Evolutionary conservation across 106 monocot genomes (phyloP), one percentile per base, ranked within the genome.

Genomic region (Dioscorea dumetorum): DNA sequence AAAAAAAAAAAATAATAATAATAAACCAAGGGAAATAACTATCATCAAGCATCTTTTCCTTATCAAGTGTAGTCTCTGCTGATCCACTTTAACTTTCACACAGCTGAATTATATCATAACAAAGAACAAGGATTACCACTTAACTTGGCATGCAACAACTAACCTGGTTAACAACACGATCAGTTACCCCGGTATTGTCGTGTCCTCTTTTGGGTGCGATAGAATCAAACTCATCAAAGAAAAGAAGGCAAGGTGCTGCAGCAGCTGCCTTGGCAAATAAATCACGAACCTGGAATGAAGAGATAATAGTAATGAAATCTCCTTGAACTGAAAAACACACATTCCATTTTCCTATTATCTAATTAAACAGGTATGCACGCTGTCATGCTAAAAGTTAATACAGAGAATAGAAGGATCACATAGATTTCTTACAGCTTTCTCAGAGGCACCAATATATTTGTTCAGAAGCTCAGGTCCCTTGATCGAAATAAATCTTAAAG

Each of bases 121-220:
- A 41, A 41, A 41, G 6, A 5, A 28, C 41, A 41, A 10, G 41
- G 41, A 41, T n/a, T n/a, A n/a, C n/a, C n/a, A n/a, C n/a, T n/a
- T n/a, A n/a, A n/a, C n/a, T n/a, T n/a, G n/a, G n/a, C n/a, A n/a
- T 48, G 62, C 24, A 33, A 35, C 15, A 66, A 32, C 59, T 64
- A 22, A 89, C 97, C 89, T 99, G 97, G 82, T 99, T 99, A 54
- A 99, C 97, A 73, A 99, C 97, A 73, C 97, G 97, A 76, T 99
- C 97, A 58, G 97, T 93, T 68, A 99, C 97, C 56, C 97, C 97
- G 64, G 97, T 93, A 63, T 90, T 99, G 64, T 99, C 92, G 79
- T 92, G 92, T 22, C 97, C 97, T 66, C 97, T 82, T 72, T 85
- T 89, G 58, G 97, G 97, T 58, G 97, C 97, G 58, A 99, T 99